Conservation (phyloP, 345 rosid genomes). For the Boechera retrofracta region DNA sequence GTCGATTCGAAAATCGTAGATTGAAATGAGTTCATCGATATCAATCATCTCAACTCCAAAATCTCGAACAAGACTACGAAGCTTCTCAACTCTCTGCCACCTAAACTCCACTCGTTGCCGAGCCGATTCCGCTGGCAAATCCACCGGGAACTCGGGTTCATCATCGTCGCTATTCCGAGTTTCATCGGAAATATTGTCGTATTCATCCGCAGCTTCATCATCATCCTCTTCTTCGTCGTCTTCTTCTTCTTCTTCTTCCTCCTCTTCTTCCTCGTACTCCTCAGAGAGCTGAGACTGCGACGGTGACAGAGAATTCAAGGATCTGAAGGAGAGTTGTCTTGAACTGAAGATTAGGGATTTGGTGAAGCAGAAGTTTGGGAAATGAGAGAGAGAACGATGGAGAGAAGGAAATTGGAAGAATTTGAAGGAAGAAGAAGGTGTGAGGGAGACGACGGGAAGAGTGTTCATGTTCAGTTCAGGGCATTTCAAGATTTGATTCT, state of each 20-base stretch:
- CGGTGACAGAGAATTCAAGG: slow-evolving; percentile 56
- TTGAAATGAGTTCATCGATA: slow-evolving; percentile 72
- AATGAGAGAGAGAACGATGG: slow-evolving; percentile 27
- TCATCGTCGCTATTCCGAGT: slow-evolving; percentile 51
- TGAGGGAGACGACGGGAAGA: slow-evolving; percentile 55
- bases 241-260: slow-evolving; percentile 51
- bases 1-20: slow-evolving; percentile 86
- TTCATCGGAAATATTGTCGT: slow-evolving; percentile 50
- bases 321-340: slow-evolving; percentile 43
- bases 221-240: slow-evolving; percentile 60
- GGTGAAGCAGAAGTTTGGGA: slow-evolving; percentile 41
- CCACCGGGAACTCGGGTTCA: slow-evolving; percentile 47
- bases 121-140: slow-evolving; percentile 44
- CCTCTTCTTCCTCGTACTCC: slow-evolving; percentile 58
- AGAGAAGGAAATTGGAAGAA: slow-evolving; percentile 38
- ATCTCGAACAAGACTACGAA: slow-evolving; percentile 64
- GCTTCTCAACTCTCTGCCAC: slow-evolving; percentile 80
- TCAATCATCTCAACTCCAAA: slow-evolving; percentile 79
- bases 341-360: slow-evolving; percentile 42
- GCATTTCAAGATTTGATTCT: slow-evolving; percentile 28
- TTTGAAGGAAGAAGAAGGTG: slow-evolving; percentile 36
- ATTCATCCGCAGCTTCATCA: slow-evolving; percentile 66
- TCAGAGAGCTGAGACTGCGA: slow-evolving; percentile 65
- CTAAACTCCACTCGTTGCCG: slow-evolving; percentile 55
- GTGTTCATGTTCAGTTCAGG: slow-evolving; percentile 57